A percentile compares a stretch with the other conserved stretches of the same genome.
These are phyloP conservation scores for Naganishia vishniacii DNA, from an alignment of 768 basidiomycete species.

Conservation along the genomic window DNA sequence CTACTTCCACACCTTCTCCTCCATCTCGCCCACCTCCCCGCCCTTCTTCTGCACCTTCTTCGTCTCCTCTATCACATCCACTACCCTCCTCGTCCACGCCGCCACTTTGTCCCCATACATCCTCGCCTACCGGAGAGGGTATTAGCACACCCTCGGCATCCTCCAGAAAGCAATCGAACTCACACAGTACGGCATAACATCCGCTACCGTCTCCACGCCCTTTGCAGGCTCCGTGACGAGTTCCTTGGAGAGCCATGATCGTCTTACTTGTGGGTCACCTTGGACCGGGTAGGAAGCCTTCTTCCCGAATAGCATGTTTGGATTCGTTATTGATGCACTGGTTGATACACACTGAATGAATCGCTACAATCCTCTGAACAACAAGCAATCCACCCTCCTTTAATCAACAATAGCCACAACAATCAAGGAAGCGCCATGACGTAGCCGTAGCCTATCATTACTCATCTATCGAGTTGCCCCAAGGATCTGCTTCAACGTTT, in stretches of 20 bases:
- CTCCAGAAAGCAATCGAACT: too few species aligned
- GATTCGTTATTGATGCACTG: too few species aligned
- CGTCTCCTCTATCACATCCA: constrained; percentile 44
- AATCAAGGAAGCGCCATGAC: too few species aligned
- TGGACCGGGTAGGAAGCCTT: constrained; percentile 35
- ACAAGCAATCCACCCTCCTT: too few species aligned
- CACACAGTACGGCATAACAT: constrained; percentile 38
- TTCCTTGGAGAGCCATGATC: constrained; percentile 39
- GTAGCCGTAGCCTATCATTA: too few species aligned
- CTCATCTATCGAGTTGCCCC: too few species aligned
- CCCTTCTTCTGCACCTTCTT: constrained; percentile 41
- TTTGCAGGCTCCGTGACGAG: constrained; percentile 39
- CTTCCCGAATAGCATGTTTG: constrained; percentile 15
- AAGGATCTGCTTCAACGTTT: too few species aligned
- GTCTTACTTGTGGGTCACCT: constrained; percentile 36
- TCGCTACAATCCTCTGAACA: too few species aligned
- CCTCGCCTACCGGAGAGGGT: constrained; percentile 32
- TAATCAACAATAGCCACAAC: too few species aligned
- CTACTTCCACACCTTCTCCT: constrained; percentile 48
- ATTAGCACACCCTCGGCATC: not conserved
- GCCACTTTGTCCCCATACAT: constrained; percentile 40
- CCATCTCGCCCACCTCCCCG: constrained; percentile 35
- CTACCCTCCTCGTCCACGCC: constrained; percentile 37
- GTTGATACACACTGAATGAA: too few species aligned
- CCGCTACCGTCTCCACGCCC: constrained; percentile 39